phyloP scores from a whole-genome alignment of 2,329 filamentous ascomycete species.

The Hymenoscyphus infarciens region DNA sequence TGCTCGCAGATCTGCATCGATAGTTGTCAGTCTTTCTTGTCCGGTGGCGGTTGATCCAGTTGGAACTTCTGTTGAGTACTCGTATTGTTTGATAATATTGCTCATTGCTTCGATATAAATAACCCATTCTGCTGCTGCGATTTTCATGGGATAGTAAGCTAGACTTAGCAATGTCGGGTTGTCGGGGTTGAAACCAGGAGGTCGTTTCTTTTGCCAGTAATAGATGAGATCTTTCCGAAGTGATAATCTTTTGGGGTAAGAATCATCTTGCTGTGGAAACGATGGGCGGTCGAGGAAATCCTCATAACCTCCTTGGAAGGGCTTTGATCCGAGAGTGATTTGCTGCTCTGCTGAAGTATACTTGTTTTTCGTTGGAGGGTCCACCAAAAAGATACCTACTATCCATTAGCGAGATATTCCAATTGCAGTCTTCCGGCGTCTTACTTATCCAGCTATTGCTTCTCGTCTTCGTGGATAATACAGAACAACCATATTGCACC shows the following conservation, averaged over 20 bases:
- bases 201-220: slow-evolving; percentile 11
- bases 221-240: slow-evolving; percentile 8
- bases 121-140: slow-evolving; percentile 16
- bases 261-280: background rate
- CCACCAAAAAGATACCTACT: slow-evolving; percentile 3
- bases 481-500: slow-evolving; percentile 7
- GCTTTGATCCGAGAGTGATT: slow-evolving; percentile 5
- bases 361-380: background rate
- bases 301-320: slow-evolving; percentile 14
- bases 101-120: slow-evolving; percentile 12
- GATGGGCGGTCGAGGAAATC: slow-evolving; percentile 11
- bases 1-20: slow-evolving; percentile 10
- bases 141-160: slow-evolving; percentile 15
- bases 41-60: background rate
- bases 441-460: slow-evolving; percentile 3
- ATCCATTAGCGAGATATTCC: background rate
- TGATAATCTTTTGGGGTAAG: background rate
- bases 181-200: slow-evolving; percentile 7
- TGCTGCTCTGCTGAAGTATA: slow-evolving; percentile 4
- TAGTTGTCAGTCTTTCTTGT: background rate
- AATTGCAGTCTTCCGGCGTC: background rate
- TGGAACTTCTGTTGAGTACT: slow-evolving; percentile 9
- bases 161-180: slow-evolving; percentile 11
- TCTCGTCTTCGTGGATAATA: background rate
- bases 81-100: slow-evolving; percentile 9